phyloP scores from a whole-genome alignment of 495 filamentous ascomycete genomes.

The Mytilinidion resinicola region DNA sequence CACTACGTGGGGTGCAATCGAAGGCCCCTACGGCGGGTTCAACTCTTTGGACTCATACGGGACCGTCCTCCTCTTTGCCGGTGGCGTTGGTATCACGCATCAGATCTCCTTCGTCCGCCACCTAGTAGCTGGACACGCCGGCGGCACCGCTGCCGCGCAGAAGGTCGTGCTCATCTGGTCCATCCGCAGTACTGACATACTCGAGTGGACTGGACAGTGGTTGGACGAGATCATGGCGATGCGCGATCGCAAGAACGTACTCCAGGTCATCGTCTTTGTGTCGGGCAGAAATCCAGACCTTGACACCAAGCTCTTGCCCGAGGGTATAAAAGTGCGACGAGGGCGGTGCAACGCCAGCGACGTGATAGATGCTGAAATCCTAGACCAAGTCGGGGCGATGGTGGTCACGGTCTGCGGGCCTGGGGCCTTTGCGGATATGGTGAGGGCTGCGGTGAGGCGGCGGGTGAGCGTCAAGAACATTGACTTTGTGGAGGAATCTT shows the following conservation, averaged over 20 bases:
- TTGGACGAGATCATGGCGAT: constrained; percentile 7
- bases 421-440: constrained; percentile 10
- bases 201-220: constrained; percentile 10
- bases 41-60: constrained; percentile 69
- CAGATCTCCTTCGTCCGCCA: constrained; percentile 73
- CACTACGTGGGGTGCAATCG: constrained; percentile 57
- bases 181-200: constrained; percentile 1
- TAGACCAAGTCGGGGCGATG: constrained; percentile 11
- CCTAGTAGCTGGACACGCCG: constrained; percentile 61
- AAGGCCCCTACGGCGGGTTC: constrained; percentile 76
- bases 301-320: neutral
- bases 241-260: neutral
- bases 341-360: constrained; percentile 2
- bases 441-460: constrained; percentile 2
- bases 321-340: neutral
- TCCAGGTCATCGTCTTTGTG: constrained; percentile 5
- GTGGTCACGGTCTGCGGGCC: constrained; percentile 16
- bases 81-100: constrained; percentile 84
- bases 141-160: constrained; percentile 66
- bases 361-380: constrained; percentile 7
- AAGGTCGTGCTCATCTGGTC: constrained; percentile 28
- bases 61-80: constrained; percentile 79
- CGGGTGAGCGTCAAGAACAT: neutral
- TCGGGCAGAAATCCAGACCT: neutral
- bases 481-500: constrained; percentile 17